phyloP scores from a whole-genome alignment of 345 rosid species.

The Citrus glauca region DNA sequence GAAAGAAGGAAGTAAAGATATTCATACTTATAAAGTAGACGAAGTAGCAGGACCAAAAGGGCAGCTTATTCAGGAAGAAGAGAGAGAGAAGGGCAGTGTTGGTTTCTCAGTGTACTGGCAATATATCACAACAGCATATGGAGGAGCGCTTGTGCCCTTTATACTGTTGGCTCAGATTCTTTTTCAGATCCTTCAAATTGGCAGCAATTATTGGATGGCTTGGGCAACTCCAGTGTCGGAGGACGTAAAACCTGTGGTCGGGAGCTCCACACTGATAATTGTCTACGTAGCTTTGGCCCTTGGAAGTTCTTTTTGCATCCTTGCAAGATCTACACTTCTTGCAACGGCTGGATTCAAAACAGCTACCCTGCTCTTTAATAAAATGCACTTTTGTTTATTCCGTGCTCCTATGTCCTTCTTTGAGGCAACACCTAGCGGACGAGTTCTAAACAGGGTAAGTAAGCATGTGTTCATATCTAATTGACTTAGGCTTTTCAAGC shows the following conservation, averaged over 20 bases:
- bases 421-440: constrained; percentile 82
- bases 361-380: constrained; percentile 62
- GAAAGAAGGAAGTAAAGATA: constrained; percentile 28
- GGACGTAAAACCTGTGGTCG: constrained; percentile 50
- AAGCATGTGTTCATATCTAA: neutral
- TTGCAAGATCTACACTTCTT: constrained; percentile 50
- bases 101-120: constrained; percentile 62
- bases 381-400: constrained; percentile 63
- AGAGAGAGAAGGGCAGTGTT: constrained; percentile 78
- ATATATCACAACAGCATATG: constrained; percentile 59
- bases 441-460: constrained; percentile 66
- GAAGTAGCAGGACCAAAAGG: constrained; percentile 39
- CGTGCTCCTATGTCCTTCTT: constrained; percentile 80
- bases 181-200: constrained; percentile 67
- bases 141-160: constrained; percentile 71
- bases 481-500: neutral
- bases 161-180: constrained; percentile 58
- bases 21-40: constrained; percentile 29
- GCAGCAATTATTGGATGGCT: constrained; percentile 90
- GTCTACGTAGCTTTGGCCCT: constrained; percentile 54
- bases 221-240: constrained; percentile 68
- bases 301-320: constrained; percentile 60
- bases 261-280: constrained; percentile 36
- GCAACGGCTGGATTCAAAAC: constrained; percentile 61
- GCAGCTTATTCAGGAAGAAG: constrained; percentile 77